Percentiles rank a stretch among this genome's conserved stretches.
Conservation (phyloP, 345 rosid genomes). For the Eutrema yunnanense region DNA sequence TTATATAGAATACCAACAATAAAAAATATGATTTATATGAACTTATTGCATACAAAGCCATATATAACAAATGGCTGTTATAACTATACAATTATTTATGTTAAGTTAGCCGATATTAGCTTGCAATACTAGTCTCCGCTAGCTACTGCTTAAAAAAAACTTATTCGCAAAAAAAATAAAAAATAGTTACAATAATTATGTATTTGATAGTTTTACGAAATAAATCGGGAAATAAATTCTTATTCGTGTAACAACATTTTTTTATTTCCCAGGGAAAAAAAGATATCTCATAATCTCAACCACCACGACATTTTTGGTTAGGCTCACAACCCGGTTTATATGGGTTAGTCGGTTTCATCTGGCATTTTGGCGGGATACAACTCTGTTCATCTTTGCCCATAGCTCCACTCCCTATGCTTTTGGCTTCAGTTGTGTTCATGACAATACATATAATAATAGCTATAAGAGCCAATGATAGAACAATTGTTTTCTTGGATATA, state of each 20-base stretch:
- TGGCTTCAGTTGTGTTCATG: slow-evolving; percentile 9
- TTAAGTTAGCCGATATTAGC: not conserved
- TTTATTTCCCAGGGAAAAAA: not conserved
- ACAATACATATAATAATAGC: not conserved
- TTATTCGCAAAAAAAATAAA: not conserved
- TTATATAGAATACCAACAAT: not conserved
- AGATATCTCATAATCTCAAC: not conserved
- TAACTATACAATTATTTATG: not conserved
- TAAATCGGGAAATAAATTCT: not conserved
- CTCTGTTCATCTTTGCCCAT: not conserved
- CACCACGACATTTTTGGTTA: not conserved
- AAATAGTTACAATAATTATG: not conserved
- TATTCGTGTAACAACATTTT: not conserved
- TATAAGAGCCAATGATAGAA: not conserved
- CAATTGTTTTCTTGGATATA: not conserved
- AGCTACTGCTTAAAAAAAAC: not conserved
- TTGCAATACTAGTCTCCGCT: not conserved
- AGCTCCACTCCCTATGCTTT: not conserved
- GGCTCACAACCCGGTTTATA: not conserved
- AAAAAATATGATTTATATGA: not conserved
- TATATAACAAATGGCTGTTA: not conserved
- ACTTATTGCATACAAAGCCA: not conserved
- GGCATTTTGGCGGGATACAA: not conserved
- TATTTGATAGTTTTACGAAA: not conserved
- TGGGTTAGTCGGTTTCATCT: not conserved